Evolutionary conservation across 768 basidiomycete genomes (phyloP).

Genomic region (Tephrocybe sp.): DNA sequence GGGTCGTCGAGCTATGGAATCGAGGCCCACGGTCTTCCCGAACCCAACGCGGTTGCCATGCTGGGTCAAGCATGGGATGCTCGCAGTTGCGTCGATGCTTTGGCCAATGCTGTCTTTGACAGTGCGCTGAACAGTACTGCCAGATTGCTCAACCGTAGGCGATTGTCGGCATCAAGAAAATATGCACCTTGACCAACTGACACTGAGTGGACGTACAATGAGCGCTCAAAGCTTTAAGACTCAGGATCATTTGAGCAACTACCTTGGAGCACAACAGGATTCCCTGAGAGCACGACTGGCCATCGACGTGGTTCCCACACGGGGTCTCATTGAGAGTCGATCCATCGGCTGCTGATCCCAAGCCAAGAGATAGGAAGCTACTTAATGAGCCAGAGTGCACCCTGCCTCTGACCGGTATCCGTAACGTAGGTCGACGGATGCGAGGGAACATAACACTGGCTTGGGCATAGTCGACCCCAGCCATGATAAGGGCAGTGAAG

Average conservation of each 20-base stretch:
- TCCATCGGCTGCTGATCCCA: constrained; percentile 26
- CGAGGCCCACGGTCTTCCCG: constrained; percentile 26
- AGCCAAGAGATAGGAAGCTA: constrained; percentile 26
- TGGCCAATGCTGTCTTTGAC: constrained; percentile 35
- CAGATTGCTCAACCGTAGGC: not conserved
- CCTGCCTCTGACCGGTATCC: constrained; percentile 1
- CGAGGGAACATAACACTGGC: constrained; percentile 24
- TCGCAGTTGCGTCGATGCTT: constrained; percentile 36
- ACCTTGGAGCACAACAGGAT: constrained; percentile 29
- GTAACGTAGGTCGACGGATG: constrained; percentile 16
- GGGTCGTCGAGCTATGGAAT: constrained; percentile 20
- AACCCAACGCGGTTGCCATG: constrained; percentile 37
- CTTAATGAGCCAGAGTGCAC: constrained; percentile 21
- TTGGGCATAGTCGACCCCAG: constrained; percentile 21
- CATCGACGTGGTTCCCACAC: constrained; percentile 21
- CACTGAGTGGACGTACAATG: constrained; percentile 1
- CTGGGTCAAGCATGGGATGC: constrained; percentile 23
- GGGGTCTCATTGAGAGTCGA: constrained; percentile 17
- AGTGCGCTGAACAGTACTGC: constrained; percentile 36
- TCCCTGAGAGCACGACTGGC: not conserved
- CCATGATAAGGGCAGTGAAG: constrained; percentile 9
- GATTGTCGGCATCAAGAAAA: too few species aligned
- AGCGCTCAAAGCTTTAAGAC: too few species aligned
- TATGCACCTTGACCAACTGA: constrained; percentile 7
- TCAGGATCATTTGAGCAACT: not conserved